A percentile compares a stretch with the other conserved stretches of the same genome.
Conservation (phyloP, 257 asterid species). For the Eucommia ulmoides region DNA sequence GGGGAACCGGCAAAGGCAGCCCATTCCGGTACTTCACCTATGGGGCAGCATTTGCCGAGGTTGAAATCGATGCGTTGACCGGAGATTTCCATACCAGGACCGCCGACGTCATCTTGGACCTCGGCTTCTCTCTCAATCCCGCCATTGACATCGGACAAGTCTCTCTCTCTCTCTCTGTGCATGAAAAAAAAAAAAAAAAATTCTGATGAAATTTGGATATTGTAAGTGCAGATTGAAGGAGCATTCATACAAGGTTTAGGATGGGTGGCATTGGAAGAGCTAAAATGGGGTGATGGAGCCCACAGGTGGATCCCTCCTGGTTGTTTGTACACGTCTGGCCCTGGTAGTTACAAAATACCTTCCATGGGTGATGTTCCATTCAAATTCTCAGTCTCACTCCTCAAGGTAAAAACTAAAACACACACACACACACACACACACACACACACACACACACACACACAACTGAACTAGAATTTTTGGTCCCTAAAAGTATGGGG, state of each 20-base stretch:
- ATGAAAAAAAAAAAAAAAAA: too few relatives aligned
- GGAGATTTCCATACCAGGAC: conserved; percentile 92
- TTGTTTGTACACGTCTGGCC: conserved; percentile 63
- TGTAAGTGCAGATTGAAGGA: conserved; percentile 69
- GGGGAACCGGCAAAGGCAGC: conserved; percentile 66
- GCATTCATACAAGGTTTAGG: conserved; percentile 94
- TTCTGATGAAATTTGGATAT: conserved; percentile 5
- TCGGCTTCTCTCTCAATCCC: conserved; percentile 85
- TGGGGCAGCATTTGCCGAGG: conserved; percentile 94
- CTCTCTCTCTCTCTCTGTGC: not conserved
- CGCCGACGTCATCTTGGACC: conserved; percentile 75
- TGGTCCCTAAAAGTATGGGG: too few relatives aligned
- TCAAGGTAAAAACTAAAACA: too few relatives aligned
- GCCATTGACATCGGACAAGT: conserved; percentile 98
- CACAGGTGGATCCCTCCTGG: conserved; percentile 89
- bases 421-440: too few relatives aligned
- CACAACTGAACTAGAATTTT: too few relatives aligned
- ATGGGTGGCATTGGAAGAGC: conserved; percentile 91
- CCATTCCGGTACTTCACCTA: conserved; percentile 77
- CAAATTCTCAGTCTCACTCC: conserved; percentile 61
- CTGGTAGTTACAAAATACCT: conserved; percentile 89
- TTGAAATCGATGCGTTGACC: conserved; percentile 81
- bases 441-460: too few relatives aligned
- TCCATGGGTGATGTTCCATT: conserved; percentile 76
- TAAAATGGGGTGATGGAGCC: conserved; percentile 90